phyloP scores from a whole-genome alignment of 2,329 filamentous ascomycete species.

The Cladophialophora chaetospira region DNA sequence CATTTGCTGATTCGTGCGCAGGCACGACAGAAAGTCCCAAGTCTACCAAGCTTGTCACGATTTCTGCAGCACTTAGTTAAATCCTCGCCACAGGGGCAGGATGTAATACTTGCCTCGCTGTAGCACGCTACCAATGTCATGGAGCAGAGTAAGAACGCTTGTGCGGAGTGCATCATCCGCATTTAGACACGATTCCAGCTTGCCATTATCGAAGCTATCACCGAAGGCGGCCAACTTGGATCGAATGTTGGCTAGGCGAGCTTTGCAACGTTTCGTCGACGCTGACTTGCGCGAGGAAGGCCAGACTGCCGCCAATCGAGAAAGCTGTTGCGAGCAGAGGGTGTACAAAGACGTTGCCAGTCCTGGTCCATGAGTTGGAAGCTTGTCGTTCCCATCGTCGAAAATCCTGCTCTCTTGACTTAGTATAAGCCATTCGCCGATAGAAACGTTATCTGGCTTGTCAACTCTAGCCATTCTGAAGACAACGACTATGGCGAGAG shows the following conservation, averaged over 20 bases:
- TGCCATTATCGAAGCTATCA: background rate
- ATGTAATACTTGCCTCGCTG: background rate
- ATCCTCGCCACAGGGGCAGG: too few species aligned
- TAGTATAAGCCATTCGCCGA: background rate
- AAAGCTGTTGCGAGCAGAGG: background rate
- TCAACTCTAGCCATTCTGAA: too few species aligned
- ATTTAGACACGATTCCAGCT: conserved; percentile 1
- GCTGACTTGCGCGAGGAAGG: background rate
- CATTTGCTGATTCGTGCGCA: too few species aligned
- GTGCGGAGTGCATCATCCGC: background rate
- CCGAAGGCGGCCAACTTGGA: conserved; percentile 1
- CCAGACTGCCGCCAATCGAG: background rate
- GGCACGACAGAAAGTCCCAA: background rate
- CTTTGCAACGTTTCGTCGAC: background rate
- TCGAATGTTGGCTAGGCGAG: background rate
- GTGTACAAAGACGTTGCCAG: background rate
- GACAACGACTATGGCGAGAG: too few species aligned
- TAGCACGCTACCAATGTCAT: background rate
- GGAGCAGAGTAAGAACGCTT: background rate
- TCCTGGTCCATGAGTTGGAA: background rate
- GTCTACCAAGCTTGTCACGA: background rate
- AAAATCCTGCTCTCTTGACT: background rate
- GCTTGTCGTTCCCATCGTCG: background rate
- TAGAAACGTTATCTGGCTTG: background rate
- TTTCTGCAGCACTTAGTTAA: too few species aligned